Evolutionary conservation across 2,329 filamentous ascomycete genomes (phyloP).

Genomic region (Alternaria brassicicola): DNA sequence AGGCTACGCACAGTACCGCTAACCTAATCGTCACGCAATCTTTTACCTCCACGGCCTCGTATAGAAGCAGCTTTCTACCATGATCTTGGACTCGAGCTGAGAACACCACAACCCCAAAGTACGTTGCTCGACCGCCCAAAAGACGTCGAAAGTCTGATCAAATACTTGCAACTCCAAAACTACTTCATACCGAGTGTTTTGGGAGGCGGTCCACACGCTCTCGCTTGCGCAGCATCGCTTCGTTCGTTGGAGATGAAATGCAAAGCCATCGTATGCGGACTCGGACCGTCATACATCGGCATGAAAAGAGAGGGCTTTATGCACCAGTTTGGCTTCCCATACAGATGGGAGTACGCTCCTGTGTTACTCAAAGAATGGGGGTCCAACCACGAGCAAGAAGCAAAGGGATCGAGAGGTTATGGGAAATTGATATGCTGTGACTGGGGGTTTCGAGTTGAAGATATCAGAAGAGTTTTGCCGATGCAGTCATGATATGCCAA

Average conservation of each 20-base stretch:
- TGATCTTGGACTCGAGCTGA: constrained; percentile 29
- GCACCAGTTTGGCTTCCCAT: constrained; percentile 39
- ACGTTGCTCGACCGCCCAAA: constrained; percentile 31
- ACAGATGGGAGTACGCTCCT: constrained; percentile 37
- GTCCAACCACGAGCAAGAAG: constrained; percentile 24
- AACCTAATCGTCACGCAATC: constrained; percentile 31
- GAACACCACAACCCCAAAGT: constrained; percentile 26
- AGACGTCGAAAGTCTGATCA: constrained; percentile 31
- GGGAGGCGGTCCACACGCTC: constrained; percentile 42
- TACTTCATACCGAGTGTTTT: constrained; percentile 42
- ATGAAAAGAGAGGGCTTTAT: constrained; percentile 34
- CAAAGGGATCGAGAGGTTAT: constrained; percentile 34
- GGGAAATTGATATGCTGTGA: constrained; percentile 31
- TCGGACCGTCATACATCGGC: constrained; percentile 47
- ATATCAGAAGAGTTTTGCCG: constrained; percentile 44
- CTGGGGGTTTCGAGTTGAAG: constrained; percentile 46
- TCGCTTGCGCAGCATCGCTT: constrained; percentile 35
- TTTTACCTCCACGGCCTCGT: constrained; percentile 40
- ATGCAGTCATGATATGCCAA: constrained; percentile 42
- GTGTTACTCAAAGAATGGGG: constrained; percentile 31
- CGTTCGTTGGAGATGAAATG: constrained; percentile 30
- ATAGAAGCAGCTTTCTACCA: constrained; percentile 36
- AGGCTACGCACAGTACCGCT: constrained; percentile 45
- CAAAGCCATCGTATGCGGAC: constrained; percentile 36
- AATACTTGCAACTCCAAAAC: constrained; percentile 24